Conservation (phyloP, 1,284 basidiomycete species). For the Ceratobasidium sp. region DNA sequence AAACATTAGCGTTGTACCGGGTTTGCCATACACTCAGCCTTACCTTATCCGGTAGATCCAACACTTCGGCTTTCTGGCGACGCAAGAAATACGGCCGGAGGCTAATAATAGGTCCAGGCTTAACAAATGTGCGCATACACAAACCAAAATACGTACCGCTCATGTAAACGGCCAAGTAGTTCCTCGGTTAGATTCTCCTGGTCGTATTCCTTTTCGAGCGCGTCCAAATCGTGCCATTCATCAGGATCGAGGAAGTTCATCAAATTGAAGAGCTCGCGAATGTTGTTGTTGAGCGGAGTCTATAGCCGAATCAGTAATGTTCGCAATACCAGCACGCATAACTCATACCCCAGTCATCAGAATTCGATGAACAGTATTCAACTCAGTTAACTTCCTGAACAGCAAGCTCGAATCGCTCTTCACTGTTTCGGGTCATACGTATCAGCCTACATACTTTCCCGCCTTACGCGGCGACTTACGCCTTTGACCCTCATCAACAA, state of each 20-base stretch:
- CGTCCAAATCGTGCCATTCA: conserved; percentile 76
- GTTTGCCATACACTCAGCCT: conserved; percentile 39
- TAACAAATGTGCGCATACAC: neutral
- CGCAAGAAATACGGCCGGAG: conserved; percentile 92
- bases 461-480: conserved; percentile 59
- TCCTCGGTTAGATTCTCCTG: conserved; percentile 75
- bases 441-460: neutral
- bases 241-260: conserved; percentile 89
- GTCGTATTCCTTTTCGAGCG: conserved; percentile 68
- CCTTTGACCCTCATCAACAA: conserved; percentile 93
- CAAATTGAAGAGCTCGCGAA: conserved; percentile 91
- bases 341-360: conserved; percentile 83
- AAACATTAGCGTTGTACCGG: conserved; percentile 13
- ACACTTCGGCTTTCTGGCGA: conserved; percentile 89
- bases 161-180: conserved; percentile 78
- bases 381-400: conserved; percentile 81
- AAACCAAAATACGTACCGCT: conserved; percentile 47
- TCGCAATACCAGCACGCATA: conserved; percentile 17
- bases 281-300: conserved; percentile 97
- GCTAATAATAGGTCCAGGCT: conserved; percentile 47
- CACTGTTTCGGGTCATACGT: conserved; percentile 57
- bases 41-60: conserved; percentile 87
- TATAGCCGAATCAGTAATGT: conserved; percentile 50
- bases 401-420: conserved; percentile 82
- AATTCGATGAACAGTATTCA: conserved; percentile 81